Evolutionary conservation across 805 yeast genomes (phyloP).

Genomic region (Candida yuanshanica): DNA sequence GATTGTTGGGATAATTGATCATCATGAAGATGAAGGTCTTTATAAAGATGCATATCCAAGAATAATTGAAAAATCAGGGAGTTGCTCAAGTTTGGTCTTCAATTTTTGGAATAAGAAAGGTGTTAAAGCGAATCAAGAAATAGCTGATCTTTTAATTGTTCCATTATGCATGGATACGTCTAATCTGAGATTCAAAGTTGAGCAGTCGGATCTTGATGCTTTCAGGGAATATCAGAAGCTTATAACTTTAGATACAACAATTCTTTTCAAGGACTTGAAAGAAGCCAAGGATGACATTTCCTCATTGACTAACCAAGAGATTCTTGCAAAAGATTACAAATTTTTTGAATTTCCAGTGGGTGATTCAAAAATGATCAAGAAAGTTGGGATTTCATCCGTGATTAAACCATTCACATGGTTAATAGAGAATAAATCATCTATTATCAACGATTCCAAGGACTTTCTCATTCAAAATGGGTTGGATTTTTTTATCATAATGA

Average conservation of each 20-base stretch:
- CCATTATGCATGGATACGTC: constrained; percentile 77
- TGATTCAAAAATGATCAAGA: constrained; percentile 23
- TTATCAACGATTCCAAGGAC: constrained; percentile 31
- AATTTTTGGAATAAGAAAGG: constrained; percentile 44
- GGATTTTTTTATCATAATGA: constrained; percentile 39
- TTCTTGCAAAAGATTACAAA: constrained; percentile 82
- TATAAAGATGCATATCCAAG: constrained; percentile 54
- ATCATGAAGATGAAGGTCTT: constrained; percentile 68
- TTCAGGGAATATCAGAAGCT: constrained; percentile 30
- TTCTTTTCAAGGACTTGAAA: constrained; percentile 30
- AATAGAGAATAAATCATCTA: constrained; percentile 18
- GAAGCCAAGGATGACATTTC: constrained; percentile 55
- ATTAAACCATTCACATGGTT: constrained; percentile 51
- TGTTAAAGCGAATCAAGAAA: constrained; percentile 8
- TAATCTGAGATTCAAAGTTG: constrained; percentile 59
- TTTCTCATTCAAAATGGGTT: constrained; percentile 2
- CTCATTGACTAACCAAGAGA: constrained; percentile 54
- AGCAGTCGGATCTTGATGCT: constrained; percentile 48
- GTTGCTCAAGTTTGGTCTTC: constrained; percentile 74
- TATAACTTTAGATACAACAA: background rate
- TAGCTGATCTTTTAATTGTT: constrained; percentile 42
- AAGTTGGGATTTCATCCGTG: constrained; percentile 72
- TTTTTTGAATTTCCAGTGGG: constrained; percentile 42
- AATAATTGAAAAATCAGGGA: constrained; percentile 57
- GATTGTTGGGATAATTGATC: constrained; percentile 71